Base-by-base conservation (phyloP, 139 green algal genomes). In the Pseudopediastrum boryanum region DNA sequence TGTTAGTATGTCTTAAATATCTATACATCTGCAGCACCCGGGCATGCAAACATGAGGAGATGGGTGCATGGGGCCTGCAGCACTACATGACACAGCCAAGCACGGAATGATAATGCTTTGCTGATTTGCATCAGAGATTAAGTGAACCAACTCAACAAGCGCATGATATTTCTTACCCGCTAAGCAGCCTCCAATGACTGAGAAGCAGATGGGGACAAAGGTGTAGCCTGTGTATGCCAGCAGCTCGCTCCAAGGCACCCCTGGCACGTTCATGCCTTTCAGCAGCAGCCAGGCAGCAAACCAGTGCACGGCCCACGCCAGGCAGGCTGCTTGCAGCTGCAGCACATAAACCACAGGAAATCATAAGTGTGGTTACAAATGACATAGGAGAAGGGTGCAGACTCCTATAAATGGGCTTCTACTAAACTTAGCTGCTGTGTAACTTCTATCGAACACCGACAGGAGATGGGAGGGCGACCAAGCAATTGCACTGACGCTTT, bases 171-270 rank as follows among this genome's bases (percentile, higher is more conserved):
- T 33, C 75, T 61, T 39, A 87, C 83, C 83, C 68, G 44, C 80
- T 2, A 85, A 25, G 31, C 84, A 77, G 9, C 82, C 81, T 36
- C 59, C 82, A 27, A 84, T 21, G 2, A 83, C 76, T 4, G 77
- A 63, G 23, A 77, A 19, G 77, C 88, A 93, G 8, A 91, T 85
- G 4, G 83, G 75, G 33, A 93, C 84, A 73, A 97, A 95, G 13
- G 86, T 42, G 80, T 97, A 98, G 41, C 95, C 95, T 10, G 89
- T 90, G 72, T 98, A 98, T 0, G 91, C 87, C 16, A 86, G 71
- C 58, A 97, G 85, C 83, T 98, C 95, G 59, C 96, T 33, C 68
- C 93, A 92, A 13, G 95, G 87, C 27, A 94, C 83, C 38, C 64
- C 56, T 8, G 85, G 79, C 29, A 95, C 86, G 56, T 43, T 78